These are phyloP conservation scores for Candida glaebosa DNA, from an alignment of 805 yeast genomes.

Conservation along the genomic window DNA sequence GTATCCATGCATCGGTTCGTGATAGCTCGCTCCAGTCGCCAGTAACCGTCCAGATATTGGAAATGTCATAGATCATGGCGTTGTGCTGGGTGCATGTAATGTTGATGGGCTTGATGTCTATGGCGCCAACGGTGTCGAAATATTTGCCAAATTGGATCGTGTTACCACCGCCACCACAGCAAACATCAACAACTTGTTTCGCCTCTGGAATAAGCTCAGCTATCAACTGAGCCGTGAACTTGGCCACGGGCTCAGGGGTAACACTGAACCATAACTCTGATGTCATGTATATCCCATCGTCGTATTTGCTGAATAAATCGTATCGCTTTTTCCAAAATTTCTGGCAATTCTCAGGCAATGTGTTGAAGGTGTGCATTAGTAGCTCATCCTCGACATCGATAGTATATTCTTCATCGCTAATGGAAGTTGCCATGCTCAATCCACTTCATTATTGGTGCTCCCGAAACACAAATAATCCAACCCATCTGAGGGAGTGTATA, in stretches of 20 bases:
- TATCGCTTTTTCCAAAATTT: conserved; percentile 67
- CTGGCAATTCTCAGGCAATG: conserved; percentile 37
- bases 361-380: conserved; percentile 33
- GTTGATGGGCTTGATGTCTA: conserved; percentile 60
- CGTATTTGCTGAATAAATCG: conserved; percentile 56
- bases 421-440: neutral
- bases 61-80: conserved; percentile 58
- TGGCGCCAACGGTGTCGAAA: conserved; percentile 56
- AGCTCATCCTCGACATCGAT: conserved; percentile 24
- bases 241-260: conserved; percentile 76
- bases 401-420: conserved; percentile 1
- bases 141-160: conserved; percentile 66
- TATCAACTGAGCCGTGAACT: conserved; percentile 52
- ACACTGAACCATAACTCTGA: conserved; percentile 83
- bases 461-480: too few relatives aligned
- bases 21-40: conserved; percentile 48
- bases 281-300: conserved; percentile 66
- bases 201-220: conserved; percentile 50
- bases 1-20: conserved; percentile 29
- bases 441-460: neutral
- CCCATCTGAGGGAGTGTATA: too few relatives aligned
- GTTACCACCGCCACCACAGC: conserved; percentile 90
- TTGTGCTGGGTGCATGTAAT: conserved; percentile 66
- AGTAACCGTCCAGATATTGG: conserved; percentile 43
- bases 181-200: conserved; percentile 55